Evolutionary conservation across 768 basidiomycete genomes (phyloP).

Genomic region (Boletus rufocinnamomeus): DNA sequence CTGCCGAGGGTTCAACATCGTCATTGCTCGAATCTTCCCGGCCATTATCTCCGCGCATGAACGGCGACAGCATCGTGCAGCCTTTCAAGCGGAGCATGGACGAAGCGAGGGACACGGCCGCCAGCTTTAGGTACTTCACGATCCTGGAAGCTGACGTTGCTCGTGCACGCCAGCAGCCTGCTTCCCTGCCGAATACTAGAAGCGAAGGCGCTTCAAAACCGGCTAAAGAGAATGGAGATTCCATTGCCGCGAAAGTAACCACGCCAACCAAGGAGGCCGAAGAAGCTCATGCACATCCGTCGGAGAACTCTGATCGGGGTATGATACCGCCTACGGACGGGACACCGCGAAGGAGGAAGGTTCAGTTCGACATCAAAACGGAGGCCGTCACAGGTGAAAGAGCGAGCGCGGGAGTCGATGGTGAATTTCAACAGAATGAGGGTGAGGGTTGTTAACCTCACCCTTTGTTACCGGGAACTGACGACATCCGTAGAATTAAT

Average conservation of each 20-base stretch:
- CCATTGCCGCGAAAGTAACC: constrained; percentile 15
- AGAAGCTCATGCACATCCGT: constrained; percentile 15
- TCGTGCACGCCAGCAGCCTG: constrained; percentile 24
- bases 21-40: constrained; percentile 23
- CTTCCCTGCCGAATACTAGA: constrained; percentile 7
- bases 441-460: constrained; percentile 39
- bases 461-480: constrained; percentile 1
- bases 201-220: constrained; percentile 14
- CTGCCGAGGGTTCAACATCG: constrained; percentile 25
- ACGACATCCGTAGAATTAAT: constrained; percentile 53
- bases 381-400: constrained; percentile 51
- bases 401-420: constrained; percentile 35
- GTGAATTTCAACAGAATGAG: constrained; percentile 41
- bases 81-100: constrained; percentile 51
- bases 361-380: constrained; percentile 71
- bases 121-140: constrained; percentile 49
- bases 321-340: constrained; percentile 32
- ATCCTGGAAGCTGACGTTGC: constrained; percentile 45
- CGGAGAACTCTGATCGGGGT: constrained; percentile 24
- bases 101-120: constrained; percentile 45
- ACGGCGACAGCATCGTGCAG: constrained; percentile 31
- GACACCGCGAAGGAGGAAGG: constrained; percentile 56
- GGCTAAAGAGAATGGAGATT: constrained; percentile 14
- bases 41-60: constrained; percentile 24
- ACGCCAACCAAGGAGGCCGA: constrained; percentile 10